Percentiles rank a stretch among this genome's conserved stretches.
These are phyloP conservation scores for Puccinia horiana DNA, from an alignment of 1,284 basidiomycete species.

Conservation along the genomic window DNA sequence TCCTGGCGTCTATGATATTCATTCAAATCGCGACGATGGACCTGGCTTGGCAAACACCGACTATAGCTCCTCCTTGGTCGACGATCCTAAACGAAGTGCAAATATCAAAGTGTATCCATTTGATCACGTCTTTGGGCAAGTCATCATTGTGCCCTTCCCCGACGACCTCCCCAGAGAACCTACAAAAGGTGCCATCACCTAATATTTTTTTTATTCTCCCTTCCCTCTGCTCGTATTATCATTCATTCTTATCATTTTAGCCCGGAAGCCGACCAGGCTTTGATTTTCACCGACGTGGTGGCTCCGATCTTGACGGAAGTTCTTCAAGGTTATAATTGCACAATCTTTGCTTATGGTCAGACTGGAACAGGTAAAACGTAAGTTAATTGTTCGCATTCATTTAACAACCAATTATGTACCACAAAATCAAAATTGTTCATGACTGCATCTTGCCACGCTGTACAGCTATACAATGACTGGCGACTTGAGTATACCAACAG, in stretches of 20 bases:
- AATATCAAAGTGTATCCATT: conserved; percentile 50
- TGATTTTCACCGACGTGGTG: conserved; percentile 92
- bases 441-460: background rate
- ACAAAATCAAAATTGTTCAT: background rate
- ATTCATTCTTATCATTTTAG: conserved; percentile 68
- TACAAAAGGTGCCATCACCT: background rate
- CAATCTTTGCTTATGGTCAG: conserved; percentile 97
- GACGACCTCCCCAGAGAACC: background rate
- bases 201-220: background rate
- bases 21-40: conserved; percentile 12
- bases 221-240: background rate
- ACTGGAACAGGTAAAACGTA: conserved; percentile 95
- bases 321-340: conserved; percentile 93
- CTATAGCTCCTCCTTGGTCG: conserved; percentile 46
- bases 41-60: conserved; percentile 30
- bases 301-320: conserved; percentile 90
- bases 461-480: conserved; percentile 50
- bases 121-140: conserved; percentile 50
- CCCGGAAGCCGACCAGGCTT: conserved; percentile 91
- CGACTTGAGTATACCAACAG: conserved; percentile 47
- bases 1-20: conserved; percentile 14
- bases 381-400: background rate
- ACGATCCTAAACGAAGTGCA: conserved; percentile 42
- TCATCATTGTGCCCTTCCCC: background rate
- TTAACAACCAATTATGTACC: background rate